phyloP scores from a whole-genome alignment of 257 asterid species.

The Osmanthus fragrans region DNA sequence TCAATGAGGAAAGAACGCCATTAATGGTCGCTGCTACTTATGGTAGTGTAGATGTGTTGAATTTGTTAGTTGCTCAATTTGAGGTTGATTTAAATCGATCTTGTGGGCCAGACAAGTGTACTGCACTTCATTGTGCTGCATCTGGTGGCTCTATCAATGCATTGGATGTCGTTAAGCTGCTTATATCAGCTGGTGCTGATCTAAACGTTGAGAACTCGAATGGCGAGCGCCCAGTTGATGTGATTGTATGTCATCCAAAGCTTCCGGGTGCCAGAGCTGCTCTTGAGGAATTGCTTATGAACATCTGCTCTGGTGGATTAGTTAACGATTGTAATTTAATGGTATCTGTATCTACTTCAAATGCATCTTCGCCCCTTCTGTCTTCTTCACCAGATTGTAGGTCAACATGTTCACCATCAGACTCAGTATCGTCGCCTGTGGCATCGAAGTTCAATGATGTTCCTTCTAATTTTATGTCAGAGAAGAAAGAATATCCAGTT shows the following conservation, averaged over 20 bases:
- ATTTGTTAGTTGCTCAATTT: constrained; percentile 66
- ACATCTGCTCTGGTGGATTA: constrained; percentile 58
- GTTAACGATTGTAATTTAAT: constrained; percentile 46
- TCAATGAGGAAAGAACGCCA: constrained; percentile 72
- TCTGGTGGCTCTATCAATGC: constrained; percentile 74
- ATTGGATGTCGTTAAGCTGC: constrained; percentile 52
- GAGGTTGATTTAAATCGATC: constrained; percentile 73
- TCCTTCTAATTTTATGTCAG: constrained; percentile 43
- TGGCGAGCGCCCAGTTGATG: constrained; percentile 66
- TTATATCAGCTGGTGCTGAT: constrained; percentile 84
- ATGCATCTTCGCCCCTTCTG: constrained; percentile 61
- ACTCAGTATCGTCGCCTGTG: constrained; percentile 46
- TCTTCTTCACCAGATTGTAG: constrained; percentile 63
- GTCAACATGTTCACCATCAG: constrained; percentile 68
- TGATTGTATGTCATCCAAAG: constrained; percentile 61
- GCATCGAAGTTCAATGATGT: constrained; percentile 40
- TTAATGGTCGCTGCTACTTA: constrained; percentile 92
- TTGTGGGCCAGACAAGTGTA: constrained; percentile 72
- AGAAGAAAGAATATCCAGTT: constrained; percentile 80
- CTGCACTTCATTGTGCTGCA: constrained; percentile 94
- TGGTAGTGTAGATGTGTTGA: constrained; percentile 77
- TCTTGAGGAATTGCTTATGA: constrained; percentile 63
- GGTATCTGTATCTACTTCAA: constrained; percentile 45
- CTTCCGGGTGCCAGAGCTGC: constrained; percentile 45
- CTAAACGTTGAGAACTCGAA: constrained; percentile 67